Base-by-base conservation (phyloP, 1,284 basidiomycete genomes). In the Phlebopus sp. region DNA sequence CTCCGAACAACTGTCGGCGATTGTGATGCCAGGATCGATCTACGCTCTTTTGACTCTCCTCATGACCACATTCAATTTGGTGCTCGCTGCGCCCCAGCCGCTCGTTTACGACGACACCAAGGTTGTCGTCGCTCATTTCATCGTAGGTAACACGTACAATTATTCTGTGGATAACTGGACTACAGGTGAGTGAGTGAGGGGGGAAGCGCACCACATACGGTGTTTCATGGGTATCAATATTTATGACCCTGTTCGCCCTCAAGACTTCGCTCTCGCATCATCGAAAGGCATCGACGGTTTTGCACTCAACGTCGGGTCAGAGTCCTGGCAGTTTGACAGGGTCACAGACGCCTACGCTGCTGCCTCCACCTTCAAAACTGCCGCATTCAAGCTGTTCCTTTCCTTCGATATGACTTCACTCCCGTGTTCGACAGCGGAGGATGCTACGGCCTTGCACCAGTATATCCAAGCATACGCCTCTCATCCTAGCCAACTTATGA, bases 401-500 rank as follows among this genome's bases (percentile, higher is more conserved):
- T 78, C 76, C 21, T 73, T 82, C 55, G 81, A 83, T 67, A 78
- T 83, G 76, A 69, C 69, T 25, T 71, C 65, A 3, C 42, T 60
- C 15, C n/a, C 58, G 9, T 63, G 55, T 38, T 29, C 47, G 5
- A n/a, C 34, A 2, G 18, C 19, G 15, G 45, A 35, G 21, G 58
- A 65, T 34, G 59, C 47, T 5, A 23, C 42, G 7, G 14, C 50
- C 17, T 40, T 66, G 8, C 50, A 55, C 25, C n/a, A 27, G 18
- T 45, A 37, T 23, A 44, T 44, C 10, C 25, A 11, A 11, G 15
- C 7, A 14, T 43, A 43, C 17, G 18, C 42, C 8, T 18, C 60
- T 1, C 66, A 73, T 54, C 58, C 74, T 0, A 72, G 69, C 39
- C 78, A 81, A 59, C 69, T 76, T 34, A 48, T 44, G 42, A 68